Evolutionary conservation across 345 rosid genomes (phyloP), one percentile per base, ranked within the genome.

Genomic region (Syzygium grande): DNA sequence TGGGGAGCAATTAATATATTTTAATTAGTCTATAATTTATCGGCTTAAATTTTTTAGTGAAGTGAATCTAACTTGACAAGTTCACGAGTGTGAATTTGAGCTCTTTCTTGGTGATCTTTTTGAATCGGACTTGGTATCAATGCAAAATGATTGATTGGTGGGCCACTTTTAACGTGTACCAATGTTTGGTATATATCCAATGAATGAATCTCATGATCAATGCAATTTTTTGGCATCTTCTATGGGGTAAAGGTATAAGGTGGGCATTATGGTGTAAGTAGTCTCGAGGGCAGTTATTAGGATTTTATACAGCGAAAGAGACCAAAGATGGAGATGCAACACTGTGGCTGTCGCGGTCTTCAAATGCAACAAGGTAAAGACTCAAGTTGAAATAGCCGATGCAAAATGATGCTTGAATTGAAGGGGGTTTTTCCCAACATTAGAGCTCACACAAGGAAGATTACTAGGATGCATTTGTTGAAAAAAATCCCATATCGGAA

Each of bases 51-150:
- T 2, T 61, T 56, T 13, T 6, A n/a, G 2, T n/a, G 30, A 13
- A 61, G 2, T 13, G 0, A 1, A 10, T n/a, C 3, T 13, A 6
- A 61, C n/a, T n/a, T 6, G 19, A n/a, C n/a, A 61, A 14, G 5
- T 14, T n/a, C 34, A n/a, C 0, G 2, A 13, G 2, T 61, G 12
- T 14, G 10, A n/a, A 0, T 6, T 14, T n/a, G 19, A 0, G 0
- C 13, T 61, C 13, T 61, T 0, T n/a, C 4, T 13, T 0, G 38
- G 5, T 14, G 19, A n/a, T 61, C 14, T n/a, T 4, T 61, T 2
- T 1, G 30, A 61, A n/a, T 14, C 2, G 0, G 0, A 61, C 10
- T n/a, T 13, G 9, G 73, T 61, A 61, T 61, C 19, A 14, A 0
- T 5, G 6, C 5, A 9, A 4, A n/a, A 56, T 56, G 5, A 56